Evolutionary conservation across 139 green algal genomes (phyloP).

Genomic region (Tetraselmis chui): DNA sequence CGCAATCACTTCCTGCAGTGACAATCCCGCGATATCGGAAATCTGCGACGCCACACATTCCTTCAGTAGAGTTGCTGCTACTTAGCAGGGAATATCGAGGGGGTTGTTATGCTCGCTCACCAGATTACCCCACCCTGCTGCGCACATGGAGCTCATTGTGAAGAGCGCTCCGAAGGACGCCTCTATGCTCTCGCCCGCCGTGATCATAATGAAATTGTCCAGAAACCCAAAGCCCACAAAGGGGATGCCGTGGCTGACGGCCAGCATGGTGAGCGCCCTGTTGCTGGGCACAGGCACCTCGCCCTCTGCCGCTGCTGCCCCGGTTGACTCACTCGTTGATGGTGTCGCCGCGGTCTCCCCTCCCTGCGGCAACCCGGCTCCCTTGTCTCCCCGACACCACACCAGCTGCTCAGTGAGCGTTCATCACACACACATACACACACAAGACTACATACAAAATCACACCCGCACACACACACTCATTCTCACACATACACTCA

Average conservation of each 20-base stretch:
- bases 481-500: background rate
- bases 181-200: slow-evolving; percentile 42
- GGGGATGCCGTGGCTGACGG: slow-evolving; percentile 21
- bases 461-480: background rate
- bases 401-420: background rate
- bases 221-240: slow-evolving; percentile 36
- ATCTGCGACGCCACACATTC: background rate
- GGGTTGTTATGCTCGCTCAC: background rate
- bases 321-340: background rate
- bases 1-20: background rate
- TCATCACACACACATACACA: too few species aligned
- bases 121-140: slow-evolving; percentile 31
- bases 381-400: background rate
- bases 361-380: background rate
- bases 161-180: slow-evolving; percentile 22
- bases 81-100: too few species aligned
- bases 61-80: too few species aligned
- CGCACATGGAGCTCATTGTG: slow-evolving; percentile 30
- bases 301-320: too few species aligned
- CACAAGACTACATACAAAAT: background rate
- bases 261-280: slow-evolving; percentile 10
- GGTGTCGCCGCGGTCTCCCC: background rate
- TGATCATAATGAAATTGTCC: slow-evolving; percentile 35
- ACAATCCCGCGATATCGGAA: background rate
- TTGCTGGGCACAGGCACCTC: background rate